Conservation (phyloP, 192 early-diverging fungal species). For the Phlyctochytrium bullatum region DNA sequence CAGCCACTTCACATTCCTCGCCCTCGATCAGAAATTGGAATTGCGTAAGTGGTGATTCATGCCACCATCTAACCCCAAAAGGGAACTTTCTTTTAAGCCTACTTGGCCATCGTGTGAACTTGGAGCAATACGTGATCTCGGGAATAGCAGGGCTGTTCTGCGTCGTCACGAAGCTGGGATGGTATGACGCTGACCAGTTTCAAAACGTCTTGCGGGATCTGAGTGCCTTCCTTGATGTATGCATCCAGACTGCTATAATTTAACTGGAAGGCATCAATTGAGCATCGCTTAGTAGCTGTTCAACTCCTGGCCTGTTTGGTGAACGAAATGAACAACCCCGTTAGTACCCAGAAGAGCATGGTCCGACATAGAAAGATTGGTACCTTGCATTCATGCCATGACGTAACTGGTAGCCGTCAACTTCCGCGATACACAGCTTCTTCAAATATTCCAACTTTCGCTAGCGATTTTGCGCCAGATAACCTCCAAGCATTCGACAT, state of each 20-base stretch:
- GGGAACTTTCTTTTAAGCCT: constrained; percentile 65
- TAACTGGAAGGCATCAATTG: constrained; percentile 42
- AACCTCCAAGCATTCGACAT: constrained; percentile 23
- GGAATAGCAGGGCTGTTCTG: constrained; percentile 61
- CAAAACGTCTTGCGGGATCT: constrained; percentile 39
- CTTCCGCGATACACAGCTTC: constrained; percentile 51
- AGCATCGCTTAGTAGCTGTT: constrained; percentile 62
- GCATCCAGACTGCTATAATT: constrained; percentile 4
- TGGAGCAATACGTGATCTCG: constrained; percentile 54
- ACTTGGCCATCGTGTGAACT: constrained; percentile 17
- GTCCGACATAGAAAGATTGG: constrained; percentile 70
- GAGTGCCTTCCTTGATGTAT: constrained; percentile 17
- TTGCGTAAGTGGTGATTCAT: constrained; percentile 63
- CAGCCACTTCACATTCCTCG: constrained; percentile 56
- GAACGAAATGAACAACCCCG: constrained; percentile 67
- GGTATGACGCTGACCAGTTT: constrained; percentile 73
- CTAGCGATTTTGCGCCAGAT: constrained; percentile 17
- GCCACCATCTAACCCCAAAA: constrained; percentile 3
- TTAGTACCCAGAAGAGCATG: constrained; percentile 55
- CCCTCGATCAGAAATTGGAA: constrained; percentile 45
- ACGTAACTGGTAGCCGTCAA: constrained; percentile 27
- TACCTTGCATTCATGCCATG: constrained; percentile 16
- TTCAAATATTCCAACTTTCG: constrained; percentile 51
- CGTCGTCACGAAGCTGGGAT: constrained; percentile 65
- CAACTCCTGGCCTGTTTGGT: constrained; percentile 68